Evolutionary conservation across 2,329 filamentous ascomycete species (phyloP), one percentile per base, ranked within the genome.

Genomic region (Ascochyta fabae): DNA sequence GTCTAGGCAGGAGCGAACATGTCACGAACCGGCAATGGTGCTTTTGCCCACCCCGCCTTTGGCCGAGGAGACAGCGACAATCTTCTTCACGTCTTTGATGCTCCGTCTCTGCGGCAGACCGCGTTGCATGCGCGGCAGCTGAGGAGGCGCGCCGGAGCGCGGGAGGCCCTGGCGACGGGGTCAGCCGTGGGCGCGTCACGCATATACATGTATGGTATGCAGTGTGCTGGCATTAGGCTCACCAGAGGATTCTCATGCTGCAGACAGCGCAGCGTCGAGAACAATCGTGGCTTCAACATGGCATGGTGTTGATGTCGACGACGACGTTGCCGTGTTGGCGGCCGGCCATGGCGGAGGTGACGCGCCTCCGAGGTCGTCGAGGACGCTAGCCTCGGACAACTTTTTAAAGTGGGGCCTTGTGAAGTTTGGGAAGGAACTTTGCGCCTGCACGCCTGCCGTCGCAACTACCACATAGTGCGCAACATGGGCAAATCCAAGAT

Each of bases 31-130:
- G 56, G 94, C 88, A 40, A 98, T 87, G 7, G 95, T 99, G 65
- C 92, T 96, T 74, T 99, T 99, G 1, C 95, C 95, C 0, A 99
- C 95, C n/a, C 95, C 95, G 2, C 95, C 95, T 73, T 99, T 99
- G 13, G 95, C 95, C 1, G 93, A 98, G 4, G 92, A 96, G 13
- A 99, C 91, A n/a, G 93, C 92, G 56, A 99, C 86, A n/a, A 97
- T 87, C 73, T 96, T 96, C 62, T 87, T 85, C 23, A 99, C 94
- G 73, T 93, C 87, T 24, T 85, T 84, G 65, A 99, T 96, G 65
- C 86, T 87, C 62, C 91, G 86, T 68, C 89, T 88, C 66, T 92
- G 85, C 0, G 95, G 94, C 10, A 96, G 83, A 23, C 91, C 91
- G 48, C 91, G 86, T 77, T 91, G 90, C 81, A 91, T 87, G 35